Evolutionary conservation across 495 filamentous ascomycete species (phyloP), one percentile per base, ranked within the genome.

Genomic region (Barbatosphaeria neglecta): DNA sequence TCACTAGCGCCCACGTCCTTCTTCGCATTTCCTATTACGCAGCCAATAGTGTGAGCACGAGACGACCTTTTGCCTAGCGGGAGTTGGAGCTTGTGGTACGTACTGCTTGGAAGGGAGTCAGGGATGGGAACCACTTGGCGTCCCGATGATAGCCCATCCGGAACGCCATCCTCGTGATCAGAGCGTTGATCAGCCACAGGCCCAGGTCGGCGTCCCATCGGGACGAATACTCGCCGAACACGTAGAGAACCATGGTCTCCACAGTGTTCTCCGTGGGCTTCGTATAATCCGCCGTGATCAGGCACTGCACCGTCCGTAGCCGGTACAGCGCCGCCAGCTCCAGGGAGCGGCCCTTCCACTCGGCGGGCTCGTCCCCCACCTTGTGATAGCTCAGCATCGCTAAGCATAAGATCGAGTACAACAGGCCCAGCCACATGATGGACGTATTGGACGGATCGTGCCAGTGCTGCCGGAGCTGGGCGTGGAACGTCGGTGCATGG

Each of bases 61-160:
- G 37, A 17, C 37, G 17, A 2, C 7, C 17, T 3, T 9, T 44
- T 33, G 18, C 16, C 10, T 9, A 20, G 18, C 22, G 7, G 19
- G 18, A 18, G 24, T 16, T 48, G 10, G 13, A 22, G 16, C 15
- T n/a, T n/a, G 28, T 47, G 38, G 20, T 40, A 54, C 69, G 43
- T 62, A 73, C 70, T 19, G 82, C 90, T 60, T 93, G 81, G 54
- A 90, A 95, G 5, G 88, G 84, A 4, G 81, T 78, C 50, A 99
- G 82, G 43, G 80, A 81, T 11, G 86, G 74, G 56, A 87, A 95
- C 63, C 82, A 80, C 55, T 83, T 85, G 13, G 86, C 79, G 60
- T 99, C 92, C 46, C 93, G 78, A 57, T 99, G 92, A 49, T 95
- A 93, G 40, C 92, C 92, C 87, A 95, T 95, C 22, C 87, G 77